Percentiles rank a stretch among this genome's conserved stretches.
phyloP scores from a whole-genome alignment of 257 asterid genomes.

The Cruciata laevipes region DNA sequence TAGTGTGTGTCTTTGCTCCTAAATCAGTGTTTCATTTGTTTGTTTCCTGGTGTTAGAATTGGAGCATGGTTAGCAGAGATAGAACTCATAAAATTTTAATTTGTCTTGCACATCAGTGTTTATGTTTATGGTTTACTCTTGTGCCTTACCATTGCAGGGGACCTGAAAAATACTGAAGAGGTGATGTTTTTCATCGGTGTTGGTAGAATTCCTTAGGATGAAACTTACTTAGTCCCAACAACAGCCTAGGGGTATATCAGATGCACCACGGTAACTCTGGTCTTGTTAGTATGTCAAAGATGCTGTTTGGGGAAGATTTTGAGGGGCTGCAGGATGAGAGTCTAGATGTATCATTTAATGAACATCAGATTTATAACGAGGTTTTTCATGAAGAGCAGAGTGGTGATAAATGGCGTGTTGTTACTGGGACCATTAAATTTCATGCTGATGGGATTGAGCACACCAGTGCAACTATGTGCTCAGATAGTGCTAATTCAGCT shows the following conservation, averaged over 20 bases:
- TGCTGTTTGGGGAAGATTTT: slow-evolving; percentile 49
- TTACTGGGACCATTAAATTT: slow-evolving; percentile 32
- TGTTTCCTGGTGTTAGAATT: background rate
- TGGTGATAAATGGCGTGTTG: slow-evolving; percentile 33
- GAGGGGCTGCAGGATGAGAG: slow-evolving; percentile 56
- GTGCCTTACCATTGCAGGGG: slow-evolving; percentile 15
- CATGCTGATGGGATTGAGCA: slow-evolving; percentile 29
- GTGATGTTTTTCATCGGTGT: background rate
- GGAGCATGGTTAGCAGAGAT: background rate
- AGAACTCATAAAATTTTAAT: slow-evolving; percentile 1
- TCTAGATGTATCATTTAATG: slow-evolving; percentile 58
- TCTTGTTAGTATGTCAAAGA: slow-evolving; percentile 21
- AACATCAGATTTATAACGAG: slow-evolving; percentile 50
- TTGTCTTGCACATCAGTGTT: background rate
- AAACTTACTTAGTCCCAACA: background rate
- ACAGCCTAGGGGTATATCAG: background rate
- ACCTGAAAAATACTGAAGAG: background rate
- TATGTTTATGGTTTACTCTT: slow-evolving; percentile 1
- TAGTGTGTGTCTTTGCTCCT: background rate
- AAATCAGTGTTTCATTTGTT: background rate
- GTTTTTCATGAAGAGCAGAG: slow-evolving; percentile 47
- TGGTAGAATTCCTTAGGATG: background rate
- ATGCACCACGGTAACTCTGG: background rate
- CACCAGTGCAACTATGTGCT: slow-evolving; percentile 28
- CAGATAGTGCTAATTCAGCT: slow-evolving; percentile 49